Evolutionary conservation across 805 yeast species (phyloP), one percentile per base, ranked within the genome.

Genomic region (Saturnispora sanitii): DNA sequence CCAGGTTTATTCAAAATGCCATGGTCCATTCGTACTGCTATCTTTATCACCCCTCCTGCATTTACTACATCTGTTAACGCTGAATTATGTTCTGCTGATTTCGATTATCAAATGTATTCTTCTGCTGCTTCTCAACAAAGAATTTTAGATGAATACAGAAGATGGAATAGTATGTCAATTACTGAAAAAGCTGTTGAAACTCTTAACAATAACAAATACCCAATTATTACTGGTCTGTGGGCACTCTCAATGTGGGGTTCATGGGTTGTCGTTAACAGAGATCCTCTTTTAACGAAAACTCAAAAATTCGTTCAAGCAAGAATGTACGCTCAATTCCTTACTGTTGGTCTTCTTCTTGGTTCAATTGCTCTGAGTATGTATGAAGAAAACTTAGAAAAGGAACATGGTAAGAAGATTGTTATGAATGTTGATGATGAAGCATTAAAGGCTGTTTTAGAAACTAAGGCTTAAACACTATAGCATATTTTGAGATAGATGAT

Each of bases 221-320:
- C 71, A 55, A 69, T 81, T 48, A 77, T 83, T 49, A 72, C 79
- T 17, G 78, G 75, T 42, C 71, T 81, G 7, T 83, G 94, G 94
- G 87, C 84, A 4, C 82, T 76, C 18, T 79, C 90, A 3, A 61
- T 83, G 66, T 82, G 70, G 49, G 94, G 87, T 1, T 80, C 94
- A 4, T 85, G 90, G 85, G 73, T 62, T 35, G 53, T 65, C 34
- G 85, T 82, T 39, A 78, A 82, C 63, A 73, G 71, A 50, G 95
- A 85, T 58, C 79, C 77, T 48, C 65, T 77, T 56, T 72, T 85
- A 80, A 73, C 84, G 41, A 71, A 68, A 48, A 64, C 92, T 4
- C 94, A 85, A 64, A 85, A 82, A 59, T 75, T 82, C 37, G 92
- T 82, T 26, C 88, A 81, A 57, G 94, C 94, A 25, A 78, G 94